Conservation (phyloP, 2,329 filamentous ascomycete species). For the Colletotrichum sidae region DNA sequence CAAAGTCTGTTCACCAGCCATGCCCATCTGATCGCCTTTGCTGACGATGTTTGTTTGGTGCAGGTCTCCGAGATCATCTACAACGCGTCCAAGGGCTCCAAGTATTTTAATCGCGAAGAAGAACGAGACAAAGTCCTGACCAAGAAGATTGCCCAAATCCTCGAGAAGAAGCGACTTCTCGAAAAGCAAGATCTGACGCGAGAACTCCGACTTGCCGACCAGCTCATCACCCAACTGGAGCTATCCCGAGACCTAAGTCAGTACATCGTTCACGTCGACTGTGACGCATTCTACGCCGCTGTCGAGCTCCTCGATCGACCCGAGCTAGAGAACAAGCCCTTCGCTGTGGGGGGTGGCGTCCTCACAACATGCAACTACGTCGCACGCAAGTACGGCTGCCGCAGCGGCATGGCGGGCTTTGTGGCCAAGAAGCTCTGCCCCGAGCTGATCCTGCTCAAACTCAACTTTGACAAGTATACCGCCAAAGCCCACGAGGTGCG, state of each 20-base stretch:
- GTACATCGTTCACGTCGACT: slow-evolving; percentile 90
- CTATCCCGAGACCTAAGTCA: slow-evolving; percentile 83
- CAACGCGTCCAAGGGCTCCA: slow-evolving; percentile 94
- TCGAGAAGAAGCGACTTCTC: slow-evolving; percentile 79
- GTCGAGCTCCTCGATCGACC: slow-evolving; percentile 89
- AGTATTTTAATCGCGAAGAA: slow-evolving; percentile 95
- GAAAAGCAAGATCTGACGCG: slow-evolving; percentile 80
- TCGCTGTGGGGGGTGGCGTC: slow-evolving; percentile 83
- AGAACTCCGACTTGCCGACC: slow-evolving; percentile 82
- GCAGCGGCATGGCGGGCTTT: slow-evolving; percentile 96
- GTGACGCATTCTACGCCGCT: slow-evolving; percentile 96
- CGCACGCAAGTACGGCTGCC: slow-evolving; percentile 88
- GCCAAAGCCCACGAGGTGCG: slow-evolving; percentile 91
- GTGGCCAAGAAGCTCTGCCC: slow-evolving; percentile 96
- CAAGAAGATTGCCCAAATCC: slow-evolving; percentile 83
- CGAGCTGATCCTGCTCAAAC: slow-evolving; percentile 81
- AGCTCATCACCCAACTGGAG: slow-evolving; percentile 84
- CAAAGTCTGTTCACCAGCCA: slow-evolving; percentile 64
- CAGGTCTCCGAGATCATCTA: slow-evolving; percentile 96
- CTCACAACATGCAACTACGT: slow-evolving; percentile 84
- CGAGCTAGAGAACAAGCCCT: slow-evolving; percentile 86
- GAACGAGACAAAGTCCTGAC: slow-evolving; percentile 84
- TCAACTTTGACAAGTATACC: slow-evolving; percentile 91
- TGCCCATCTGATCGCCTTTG: not conserved
- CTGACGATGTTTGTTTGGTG: not conserved